phyloP scores from a whole-genome alignment of 2,329 filamentous ascomycete genomes.

The Alternaria gansuensis region DNA sequence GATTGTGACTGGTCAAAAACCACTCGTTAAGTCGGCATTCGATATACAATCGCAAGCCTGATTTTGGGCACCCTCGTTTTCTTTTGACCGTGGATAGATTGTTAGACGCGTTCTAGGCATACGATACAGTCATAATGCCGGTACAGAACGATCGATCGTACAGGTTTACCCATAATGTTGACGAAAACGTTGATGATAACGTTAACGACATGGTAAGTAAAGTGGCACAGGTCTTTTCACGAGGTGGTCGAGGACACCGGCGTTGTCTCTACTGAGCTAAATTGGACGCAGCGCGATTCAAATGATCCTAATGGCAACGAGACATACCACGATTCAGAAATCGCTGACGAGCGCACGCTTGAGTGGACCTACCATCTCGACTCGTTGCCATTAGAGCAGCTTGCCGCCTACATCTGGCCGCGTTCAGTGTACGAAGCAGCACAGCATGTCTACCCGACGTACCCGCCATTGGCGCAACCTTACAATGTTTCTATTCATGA shows the following conservation, averaged over 20 bases:
- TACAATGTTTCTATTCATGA: not conserved
- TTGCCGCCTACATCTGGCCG: not conserved
- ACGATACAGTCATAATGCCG: slow-evolving; percentile 1
- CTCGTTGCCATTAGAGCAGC: not conserved
- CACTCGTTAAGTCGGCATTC: not conserved
- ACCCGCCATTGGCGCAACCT: not conserved
- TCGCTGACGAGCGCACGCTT: not conserved
- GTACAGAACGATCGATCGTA: not conserved
- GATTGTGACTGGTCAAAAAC: slow-evolving; percentile 1
- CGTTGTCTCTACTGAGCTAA: not conserved
- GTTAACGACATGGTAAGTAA: not conserved
- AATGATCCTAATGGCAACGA: not conserved
- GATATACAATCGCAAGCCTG: not conserved
- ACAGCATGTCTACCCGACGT: not conserved
- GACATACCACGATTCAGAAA: not conserved
- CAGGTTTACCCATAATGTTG: not conserved
- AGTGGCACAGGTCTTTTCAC: too few relatives aligned
- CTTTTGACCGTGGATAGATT: not conserved
- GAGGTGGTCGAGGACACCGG: not conserved
- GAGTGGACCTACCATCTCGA: not conserved
- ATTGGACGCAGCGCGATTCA: not conserved
- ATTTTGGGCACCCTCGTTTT: not conserved
- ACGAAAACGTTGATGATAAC: too few relatives aligned
- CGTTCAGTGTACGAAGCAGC: slow-evolving; percentile 1
- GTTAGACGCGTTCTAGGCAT: not conserved